Evolutionary conservation across 352 stramenopile genomes (phyloP), one percentile per base, ranked within the genome.

Genomic region (Phytopythium kandeliae): DNA sequence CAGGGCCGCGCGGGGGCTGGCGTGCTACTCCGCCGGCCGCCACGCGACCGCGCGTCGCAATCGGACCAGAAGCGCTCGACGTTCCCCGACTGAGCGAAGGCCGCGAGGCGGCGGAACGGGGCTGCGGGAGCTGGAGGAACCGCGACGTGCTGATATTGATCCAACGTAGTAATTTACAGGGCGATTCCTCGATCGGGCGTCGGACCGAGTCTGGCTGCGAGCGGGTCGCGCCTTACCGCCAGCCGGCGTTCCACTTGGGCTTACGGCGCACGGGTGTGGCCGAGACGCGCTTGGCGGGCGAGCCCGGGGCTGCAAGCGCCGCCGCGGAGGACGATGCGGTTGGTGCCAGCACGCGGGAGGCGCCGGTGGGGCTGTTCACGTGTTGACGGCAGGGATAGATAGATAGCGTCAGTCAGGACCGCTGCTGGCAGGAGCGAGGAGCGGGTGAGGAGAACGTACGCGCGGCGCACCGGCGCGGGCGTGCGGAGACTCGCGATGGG

Each of bases 231-330:
- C 2, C 21, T 46, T 40, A 87, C 21, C 79, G 63, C 79, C 79
- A 90, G 22, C 75, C 58, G 10, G 57, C 74, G 48, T 77, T 87
- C 65, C 65, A 76, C 43, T 86, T 87, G n/a, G 65, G 50, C 49
- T 87, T 90, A 13, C 42, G 19, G 15, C 69, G 71, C 37, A 60
- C 68, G 6, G 62, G 59, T 25, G 67, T 60, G n/a, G 62, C 60
- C 31, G 60, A 46, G 16, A 80, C 48, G 38, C 62, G 54, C 19
- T 43, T 62, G 16, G 69, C 48, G 12, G 57, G 54, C 11, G 65
- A 63, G 15, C 61, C 31, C 13, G 43, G 38, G 17, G 61, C 62
- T 3, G 70, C 60, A 49, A 51, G 17, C 24, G 3, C 4, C 4
- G 40, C 15, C 12, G 40, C 21, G 17, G 36, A 42, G 2, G 42